phyloP scores from a whole-genome alignment of 352 stramenopile species.

The Phytopythium helicoides region DNA sequence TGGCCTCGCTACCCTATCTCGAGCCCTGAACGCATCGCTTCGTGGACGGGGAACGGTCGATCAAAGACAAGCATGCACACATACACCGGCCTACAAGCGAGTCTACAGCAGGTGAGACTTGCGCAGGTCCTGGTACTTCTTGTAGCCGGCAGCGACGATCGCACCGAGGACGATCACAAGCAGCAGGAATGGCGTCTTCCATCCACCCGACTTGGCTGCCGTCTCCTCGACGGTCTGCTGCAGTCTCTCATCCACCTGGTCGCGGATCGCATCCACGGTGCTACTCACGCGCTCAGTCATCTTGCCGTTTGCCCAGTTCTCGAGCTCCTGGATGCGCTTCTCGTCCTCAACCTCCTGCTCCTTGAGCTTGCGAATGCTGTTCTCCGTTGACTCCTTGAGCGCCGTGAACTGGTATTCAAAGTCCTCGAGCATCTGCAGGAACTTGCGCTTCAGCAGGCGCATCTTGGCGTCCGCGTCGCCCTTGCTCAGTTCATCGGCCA shows the following conservation, averaged over 20 bases:
- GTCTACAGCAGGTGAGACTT: constrained; percentile 86
- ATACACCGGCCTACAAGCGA: background rate
- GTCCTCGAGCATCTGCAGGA: constrained; percentile 76
- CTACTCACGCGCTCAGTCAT: constrained; percentile 51
- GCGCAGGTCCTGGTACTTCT: constrained; percentile 87
- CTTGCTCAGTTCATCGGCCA: constrained; percentile 45
- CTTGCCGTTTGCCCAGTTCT: constrained; percentile 63
- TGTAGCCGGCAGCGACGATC: constrained; percentile 62
- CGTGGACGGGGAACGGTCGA: background rate
- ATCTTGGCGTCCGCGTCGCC: constrained; percentile 63
- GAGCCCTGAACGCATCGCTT: background rate
- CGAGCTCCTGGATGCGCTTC: constrained; percentile 67
- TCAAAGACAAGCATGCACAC: background rate
- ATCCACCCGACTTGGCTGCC: constrained; percentile 67
- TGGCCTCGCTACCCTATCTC: background rate
- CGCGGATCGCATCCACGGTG: constrained; percentile 55
- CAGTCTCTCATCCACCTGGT: constrained; percentile 68
- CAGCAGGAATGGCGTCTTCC: constrained; percentile 83
- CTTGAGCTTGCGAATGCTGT: constrained; percentile 78
- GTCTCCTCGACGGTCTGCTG: constrained; percentile 70
- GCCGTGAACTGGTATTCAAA: constrained; percentile 85
- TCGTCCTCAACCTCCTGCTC: constrained; percentile 67
- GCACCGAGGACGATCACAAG: constrained; percentile 66
- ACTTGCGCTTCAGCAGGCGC: constrained; percentile 71
- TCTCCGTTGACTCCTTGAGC: constrained; percentile 80